These are phyloP conservation scores for Penicillium parvum DNA, from an alignment of 495 filamentous ascomycete species.

Conservation along the genomic window DNA sequence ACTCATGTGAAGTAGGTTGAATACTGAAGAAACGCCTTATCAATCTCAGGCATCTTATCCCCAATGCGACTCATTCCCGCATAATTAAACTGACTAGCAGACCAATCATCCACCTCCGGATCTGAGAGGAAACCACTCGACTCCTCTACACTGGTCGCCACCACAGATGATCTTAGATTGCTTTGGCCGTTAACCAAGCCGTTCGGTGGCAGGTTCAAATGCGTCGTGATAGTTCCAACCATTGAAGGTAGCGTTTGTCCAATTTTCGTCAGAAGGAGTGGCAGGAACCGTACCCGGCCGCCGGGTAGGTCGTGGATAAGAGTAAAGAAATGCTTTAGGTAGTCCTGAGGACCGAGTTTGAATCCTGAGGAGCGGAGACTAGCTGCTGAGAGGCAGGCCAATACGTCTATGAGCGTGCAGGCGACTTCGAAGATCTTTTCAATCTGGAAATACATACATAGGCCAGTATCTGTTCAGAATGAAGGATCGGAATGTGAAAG, in stretches of 20 bases:
- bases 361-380: slow-evolving; percentile 50
- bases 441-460: slow-evolving; percentile 41
- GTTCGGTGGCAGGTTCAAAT: slow-evolving; percentile 15
- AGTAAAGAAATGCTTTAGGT: slow-evolving; percentile 63
- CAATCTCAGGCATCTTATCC: slow-evolving; percentile 18
- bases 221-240: slow-evolving; percentile 42
- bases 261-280: slow-evolving; percentile 65
- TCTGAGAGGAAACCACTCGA: background rate
- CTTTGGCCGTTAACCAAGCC: background rate
- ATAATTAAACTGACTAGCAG: slow-evolving; percentile 15
- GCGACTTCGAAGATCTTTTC: slow-evolving; percentile 77
- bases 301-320: slow-evolving; percentile 65
- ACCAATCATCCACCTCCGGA: slow-evolving; percentile 1
- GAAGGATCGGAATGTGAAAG: background rate
- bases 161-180: background rate
- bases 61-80: slow-evolving; percentile 25
- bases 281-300: slow-evolving; percentile 66
- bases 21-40: slow-evolving; percentile 17
- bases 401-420: slow-evolving; percentile 67
- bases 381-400: slow-evolving; percentile 56
- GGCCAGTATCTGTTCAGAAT: no score
- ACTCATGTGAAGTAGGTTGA: no score
- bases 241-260: slow-evolving; percentile 60
- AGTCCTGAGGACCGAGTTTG: slow-evolving; percentile 63
- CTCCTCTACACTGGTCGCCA: background rate